These are phyloP conservation scores for Papiliotrema terrestris DNA, from an alignment of 1,284 basidiomycete genomes.

Conservation along the genomic window DNA sequence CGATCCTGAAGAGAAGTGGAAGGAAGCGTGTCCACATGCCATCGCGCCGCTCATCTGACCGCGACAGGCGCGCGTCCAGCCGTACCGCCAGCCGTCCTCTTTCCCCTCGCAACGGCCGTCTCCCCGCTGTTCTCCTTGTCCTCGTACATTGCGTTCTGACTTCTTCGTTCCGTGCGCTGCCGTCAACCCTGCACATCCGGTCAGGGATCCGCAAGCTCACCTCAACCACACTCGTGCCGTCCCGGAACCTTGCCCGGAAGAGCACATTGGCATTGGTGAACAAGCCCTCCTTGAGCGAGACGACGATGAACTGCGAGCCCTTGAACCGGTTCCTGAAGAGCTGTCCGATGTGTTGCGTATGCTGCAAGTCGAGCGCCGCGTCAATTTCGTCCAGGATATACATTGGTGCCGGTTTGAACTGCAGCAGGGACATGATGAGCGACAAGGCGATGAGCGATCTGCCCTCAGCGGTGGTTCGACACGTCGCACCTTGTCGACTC, in stretches of 20 bases:
- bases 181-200: background rate
- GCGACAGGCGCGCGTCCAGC: slow-evolving; percentile 1
- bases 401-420: slow-evolving; percentile 99
- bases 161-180: slow-evolving; percentile 33
- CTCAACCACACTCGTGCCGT: slow-evolving; percentile 88
- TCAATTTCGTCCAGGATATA: slow-evolving; percentile 99
- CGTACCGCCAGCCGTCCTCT: slow-evolving; percentile 6
- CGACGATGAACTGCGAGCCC: slow-evolving; percentile 92
- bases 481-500: slow-evolving; percentile 25
- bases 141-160: slow-evolving; percentile 10
- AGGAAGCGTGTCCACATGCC: too few relatives aligned
- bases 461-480: background rate
- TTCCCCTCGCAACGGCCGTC: slow-evolving; percentile 5
- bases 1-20: too few relatives aligned
- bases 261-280: slow-evolving; percentile 98
- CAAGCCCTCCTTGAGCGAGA: slow-evolving; percentile 92
- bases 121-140: slow-evolving; percentile 31
- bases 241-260: slow-evolving; percentile 85
- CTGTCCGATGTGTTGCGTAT: slow-evolving; percentile 95
- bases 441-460: slow-evolving; percentile 95
- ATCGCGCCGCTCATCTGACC: background rate
- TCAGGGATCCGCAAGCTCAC: slow-evolving; percentile 16
- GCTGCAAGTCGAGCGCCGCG: slow-evolving; percentile 90
- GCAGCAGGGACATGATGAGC: slow-evolving; percentile 94
- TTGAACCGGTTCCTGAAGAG: slow-evolving; percentile 96